A percentile compares a stretch with the other conserved stretches of the same genome.
These are phyloP conservation scores for Fonsecaea multimorphosa DNA, from an alignment of 2,329 filamentous ascomycete species.

Conservation along the genomic window DNA sequence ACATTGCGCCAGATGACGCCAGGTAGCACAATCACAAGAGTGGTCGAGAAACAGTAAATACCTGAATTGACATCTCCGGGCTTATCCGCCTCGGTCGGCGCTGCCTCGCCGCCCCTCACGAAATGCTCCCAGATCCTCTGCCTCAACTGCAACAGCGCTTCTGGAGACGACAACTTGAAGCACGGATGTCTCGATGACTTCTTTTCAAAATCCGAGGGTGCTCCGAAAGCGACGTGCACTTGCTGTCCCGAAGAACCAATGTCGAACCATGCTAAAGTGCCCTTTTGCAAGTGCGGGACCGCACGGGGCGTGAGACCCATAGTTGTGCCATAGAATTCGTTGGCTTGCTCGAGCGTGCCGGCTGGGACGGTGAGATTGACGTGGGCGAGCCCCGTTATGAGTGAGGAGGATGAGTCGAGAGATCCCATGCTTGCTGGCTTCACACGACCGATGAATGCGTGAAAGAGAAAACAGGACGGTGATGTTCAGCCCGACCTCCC, in stretches of 20 bases:
- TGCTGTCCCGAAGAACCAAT: slow-evolving; percentile 35
- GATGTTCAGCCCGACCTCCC: not conserved
- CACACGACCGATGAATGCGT: not conserved
- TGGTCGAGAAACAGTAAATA: slow-evolving; percentile 38
- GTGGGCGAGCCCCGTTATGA: slow-evolving; percentile 63
- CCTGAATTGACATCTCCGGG: slow-evolving; percentile 58
- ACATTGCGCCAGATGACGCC: slow-evolving; percentile 15
- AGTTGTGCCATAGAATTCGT: slow-evolving; percentile 62
- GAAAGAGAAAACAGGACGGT: not conserved
- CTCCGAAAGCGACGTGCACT: slow-evolving; percentile 62
- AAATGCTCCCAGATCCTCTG: slow-evolving; percentile 60
- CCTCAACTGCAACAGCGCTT: slow-evolving; percentile 58
- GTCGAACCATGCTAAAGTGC: slow-evolving; percentile 60
- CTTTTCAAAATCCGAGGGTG: slow-evolving; percentile 62
- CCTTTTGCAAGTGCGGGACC: slow-evolving; percentile 61
- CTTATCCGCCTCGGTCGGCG: slow-evolving; percentile 61
- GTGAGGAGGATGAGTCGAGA: slow-evolving; percentile 3
- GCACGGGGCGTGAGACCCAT: slow-evolving; percentile 60
- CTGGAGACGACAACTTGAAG: slow-evolving; percentile 58
- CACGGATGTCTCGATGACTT: slow-evolving; percentile 64
- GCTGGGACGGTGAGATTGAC: slow-evolving; percentile 65
- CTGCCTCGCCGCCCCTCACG: slow-evolving; percentile 54
- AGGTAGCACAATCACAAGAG: not conserved
- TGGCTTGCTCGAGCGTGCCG: slow-evolving; percentile 59
- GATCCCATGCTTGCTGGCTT: slow-evolving; percentile 19